Conservation (phyloP, 2,329 filamentous ascomycete species). For the Aspergillaceae sp. region DNA sequence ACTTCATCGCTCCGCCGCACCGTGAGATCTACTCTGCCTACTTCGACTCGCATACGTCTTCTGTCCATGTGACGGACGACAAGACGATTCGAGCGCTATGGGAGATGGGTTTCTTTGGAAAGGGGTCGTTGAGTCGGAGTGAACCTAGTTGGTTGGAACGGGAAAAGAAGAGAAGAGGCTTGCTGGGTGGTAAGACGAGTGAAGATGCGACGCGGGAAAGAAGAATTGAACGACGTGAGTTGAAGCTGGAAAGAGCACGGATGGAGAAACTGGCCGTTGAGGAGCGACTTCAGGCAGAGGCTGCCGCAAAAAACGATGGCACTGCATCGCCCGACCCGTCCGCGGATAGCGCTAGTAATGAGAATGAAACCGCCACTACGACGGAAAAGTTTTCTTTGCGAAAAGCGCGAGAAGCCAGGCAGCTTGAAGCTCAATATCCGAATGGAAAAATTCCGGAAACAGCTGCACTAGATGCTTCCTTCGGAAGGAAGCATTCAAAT, state of each 20-base stretch:
- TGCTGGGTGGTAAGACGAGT: conserved; percentile 59
- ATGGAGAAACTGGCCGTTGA: conserved; percentile 78
- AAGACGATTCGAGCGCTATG: conserved; percentile 71
- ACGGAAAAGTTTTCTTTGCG: conserved; percentile 27
- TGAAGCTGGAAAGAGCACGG: conserved; percentile 87
- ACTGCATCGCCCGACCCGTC: conserved; percentile 6
- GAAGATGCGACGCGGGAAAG: conserved; percentile 71
- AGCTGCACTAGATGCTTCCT: conserved; percentile 1
- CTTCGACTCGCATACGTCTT: conserved; percentile 74
- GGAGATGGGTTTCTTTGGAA: conserved; percentile 97
- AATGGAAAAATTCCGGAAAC: conserved; percentile 8
- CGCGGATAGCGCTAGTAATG: conserved; percentile 7
- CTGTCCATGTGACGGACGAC: conserved; percentile 73
- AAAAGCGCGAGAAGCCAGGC: conserved; percentile 24
- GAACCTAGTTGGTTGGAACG: conserved; percentile 87
- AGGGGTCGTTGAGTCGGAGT: conserved; percentile 84
- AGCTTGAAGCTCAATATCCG: conserved; percentile 14
- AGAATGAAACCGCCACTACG: conserved; percentile 9
- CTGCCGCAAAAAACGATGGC: conserved; percentile 23
- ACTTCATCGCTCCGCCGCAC: conserved; percentile 57
- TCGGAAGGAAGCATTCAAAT: conserved; percentile 7
- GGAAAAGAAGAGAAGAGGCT: conserved; percentile 64
- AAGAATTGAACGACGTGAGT: conserved; percentile 68
- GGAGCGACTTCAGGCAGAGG: conserved; percentile 54
- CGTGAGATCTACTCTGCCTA: conserved; percentile 59